Conservation (phyloP, 257 asterid species). For the Gentiana dahurica region DNA sequence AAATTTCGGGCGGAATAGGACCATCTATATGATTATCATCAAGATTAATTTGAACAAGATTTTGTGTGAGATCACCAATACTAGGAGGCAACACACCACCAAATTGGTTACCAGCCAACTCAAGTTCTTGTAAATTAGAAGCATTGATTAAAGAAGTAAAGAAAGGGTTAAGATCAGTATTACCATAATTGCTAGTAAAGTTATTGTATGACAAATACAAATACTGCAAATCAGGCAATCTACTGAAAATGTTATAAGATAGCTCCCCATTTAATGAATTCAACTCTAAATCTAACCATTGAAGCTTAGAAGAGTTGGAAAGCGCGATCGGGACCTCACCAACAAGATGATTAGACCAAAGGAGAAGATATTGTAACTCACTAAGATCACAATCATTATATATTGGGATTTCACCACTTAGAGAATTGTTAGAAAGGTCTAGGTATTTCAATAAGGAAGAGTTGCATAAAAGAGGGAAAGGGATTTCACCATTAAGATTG, state of each 20-base stretch:
- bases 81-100: constrained; percentile 70
- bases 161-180: constrained; percentile 50
- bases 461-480: constrained; percentile 43
- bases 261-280: constrained; percentile 55
- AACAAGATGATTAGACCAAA: constrained; percentile 61
- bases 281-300: constrained; percentile 72
- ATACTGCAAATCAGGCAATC: constrained; percentile 41
- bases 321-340: constrained; percentile 54
- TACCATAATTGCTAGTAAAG: constrained; percentile 44
- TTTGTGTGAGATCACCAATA: constrained; percentile 48
- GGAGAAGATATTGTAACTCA: constrained; percentile 52
- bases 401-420: constrained; percentile 49
- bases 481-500: constrained; percentile 47
- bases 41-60: constrained; percentile 46
- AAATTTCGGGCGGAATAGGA: constrained; percentile 47
- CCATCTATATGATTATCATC: constrained; percentile 54
- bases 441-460: constrained; percentile 42
- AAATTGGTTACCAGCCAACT: constrained; percentile 53
- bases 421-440: constrained; percentile 77
- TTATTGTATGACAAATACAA: constrained; percentile 57
- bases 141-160: constrained; percentile 42
- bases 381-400: constrained; percentile 29
- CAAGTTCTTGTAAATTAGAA: constrained; percentile 60
- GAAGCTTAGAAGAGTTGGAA: constrained; percentile 46
- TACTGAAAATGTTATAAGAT: constrained; percentile 33